Base-by-base conservation (phyloP, 192 early-diverging fungal species). In the Spizellomyces sp. region DNA sequence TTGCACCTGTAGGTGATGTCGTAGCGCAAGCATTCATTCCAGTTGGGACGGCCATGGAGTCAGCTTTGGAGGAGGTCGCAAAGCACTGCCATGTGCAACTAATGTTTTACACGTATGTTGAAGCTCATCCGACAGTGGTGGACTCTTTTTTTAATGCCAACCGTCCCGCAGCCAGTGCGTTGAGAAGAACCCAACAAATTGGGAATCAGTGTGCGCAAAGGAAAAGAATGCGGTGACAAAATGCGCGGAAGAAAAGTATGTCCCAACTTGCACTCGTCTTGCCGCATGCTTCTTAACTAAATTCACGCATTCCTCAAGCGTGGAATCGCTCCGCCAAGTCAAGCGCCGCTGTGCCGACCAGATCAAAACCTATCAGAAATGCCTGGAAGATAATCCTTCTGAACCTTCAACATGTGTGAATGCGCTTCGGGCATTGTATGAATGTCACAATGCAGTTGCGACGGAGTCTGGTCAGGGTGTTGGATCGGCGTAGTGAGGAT, bases 171-270 rank as follows among this genome's bases (percentile, higher is more conserved):
- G 74, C 14, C 69, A 58, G 21, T 77, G 75, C 70, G 62, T 77
- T 8, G 69, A 77, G 54, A 66, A 67, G 47, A 60, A 77, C 59
- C 68, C 68, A 9, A 17, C 27, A 8, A 60, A 61, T 59, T 77
- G 75, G 75, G 64, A 77, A 46, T 5, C 50, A 5, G 58, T 19
- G 10, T 77, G 75, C 69, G 43, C 47, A 45, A 45, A 46, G 22
- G 69, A 77, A 54, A 77, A 77, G 43, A 21, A 45, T 5, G 75
- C 75, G 6, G 64, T 77, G 36, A 71, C 75, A 19, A 58, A 48
- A 3, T 77, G 75, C 47, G 75, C 75, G 17, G 75, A 70, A 47
- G 69, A 71, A 71, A 77, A 77, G 73, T 75, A 62, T 10, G 52
- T 52, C 27, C 62, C 7, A 7, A 8, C 4, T 9, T 41, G 9